A percentile compares a stretch with the other conserved stretches of the same genome.
Conservation (phyloP, 2,329 filamentous ascomycete genomes). For the Sporothrix euskadiensis region DNA sequence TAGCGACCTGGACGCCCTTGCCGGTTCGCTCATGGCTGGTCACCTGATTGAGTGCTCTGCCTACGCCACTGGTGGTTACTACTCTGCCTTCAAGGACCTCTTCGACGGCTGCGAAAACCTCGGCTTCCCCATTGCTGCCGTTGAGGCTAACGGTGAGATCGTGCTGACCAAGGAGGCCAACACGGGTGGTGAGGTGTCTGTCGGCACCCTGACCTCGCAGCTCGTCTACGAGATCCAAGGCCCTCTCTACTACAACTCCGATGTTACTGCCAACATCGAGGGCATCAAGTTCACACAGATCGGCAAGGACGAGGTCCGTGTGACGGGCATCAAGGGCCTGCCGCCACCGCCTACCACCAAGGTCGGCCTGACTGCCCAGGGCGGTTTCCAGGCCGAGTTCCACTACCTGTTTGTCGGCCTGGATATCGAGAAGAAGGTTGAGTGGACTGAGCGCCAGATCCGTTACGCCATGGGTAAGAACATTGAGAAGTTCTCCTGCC, state of each 20-base stretch:
- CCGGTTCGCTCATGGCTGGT: slow-evolving; percentile 46
- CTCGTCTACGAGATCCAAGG: slow-evolving; percentile 45
- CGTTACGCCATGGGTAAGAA: slow-evolving; percentile 28
- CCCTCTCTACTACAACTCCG: slow-evolving; percentile 40
- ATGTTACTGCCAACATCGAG: slow-evolving; percentile 40
- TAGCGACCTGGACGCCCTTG: slow-evolving; percentile 46
- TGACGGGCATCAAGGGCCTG: slow-evolving; percentile 40
- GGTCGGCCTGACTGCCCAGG: slow-evolving; percentile 32
- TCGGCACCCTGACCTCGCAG: slow-evolving; percentile 35
- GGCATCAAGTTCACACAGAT: slow-evolving; percentile 48
- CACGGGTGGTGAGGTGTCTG: slow-evolving; percentile 32
- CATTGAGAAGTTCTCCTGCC: slow-evolving; percentile 37
- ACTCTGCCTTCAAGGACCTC: slow-evolving; percentile 48
- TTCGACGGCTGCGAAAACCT: slow-evolving; percentile 46
- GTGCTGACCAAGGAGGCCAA: slow-evolving; percentile 37
- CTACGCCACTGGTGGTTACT: slow-evolving; percentile 51
- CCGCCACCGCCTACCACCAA: slow-evolving; percentile 41
- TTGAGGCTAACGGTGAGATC: slow-evolving; percentile 45
- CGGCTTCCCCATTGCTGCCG: slow-evolving; percentile 52
- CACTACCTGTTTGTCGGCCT: slow-evolving; percentile 34
- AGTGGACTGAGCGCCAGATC: slow-evolving; percentile 34
- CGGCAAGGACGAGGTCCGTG: slow-evolving; percentile 38
- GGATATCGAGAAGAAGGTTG: slow-evolving; percentile 34
- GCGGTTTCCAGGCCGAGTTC: slow-evolving; percentile 36
- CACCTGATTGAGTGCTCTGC: slow-evolving; percentile 49